Conservation (phyloP, 2,329 filamentous ascomycete species). For the Colletotrichum musae region DNA sequence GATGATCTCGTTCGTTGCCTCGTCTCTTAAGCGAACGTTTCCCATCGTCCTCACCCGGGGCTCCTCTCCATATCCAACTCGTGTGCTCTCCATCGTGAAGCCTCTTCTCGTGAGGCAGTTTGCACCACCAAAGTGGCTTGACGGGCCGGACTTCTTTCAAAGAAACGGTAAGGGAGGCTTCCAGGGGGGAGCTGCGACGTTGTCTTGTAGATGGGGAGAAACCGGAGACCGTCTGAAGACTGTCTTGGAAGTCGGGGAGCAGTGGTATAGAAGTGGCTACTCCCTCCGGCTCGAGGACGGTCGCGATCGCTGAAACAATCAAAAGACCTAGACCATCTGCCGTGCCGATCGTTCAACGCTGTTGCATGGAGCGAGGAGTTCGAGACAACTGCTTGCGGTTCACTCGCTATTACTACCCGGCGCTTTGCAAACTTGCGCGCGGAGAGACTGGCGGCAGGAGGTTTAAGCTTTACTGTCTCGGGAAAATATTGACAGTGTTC, state of each 20-base stretch:
- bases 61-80: conserved; percentile 2
- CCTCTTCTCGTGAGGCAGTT: neutral
- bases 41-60: conserved; percentile 52
- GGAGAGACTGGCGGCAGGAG: conserved; percentile 15
- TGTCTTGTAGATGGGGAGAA: conserved; percentile 17
- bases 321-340: conserved; percentile 20
- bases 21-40: conserved; percentile 58
- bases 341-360: conserved; percentile 31
- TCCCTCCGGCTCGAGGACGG: conserved; percentile 18
- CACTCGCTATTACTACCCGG: conserved; percentile 5
- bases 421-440: neutral
- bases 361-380: conserved; percentile 18
- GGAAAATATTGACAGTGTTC: conserved; percentile 21
- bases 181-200: conserved; percentile 5
- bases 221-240: conserved; percentile 1
- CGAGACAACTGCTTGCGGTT: conserved; percentile 10
- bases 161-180: conserved; percentile 4
- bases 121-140: neutral
- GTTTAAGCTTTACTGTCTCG: conserved; percentile 33
- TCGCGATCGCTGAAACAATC: conserved; percentile 25
- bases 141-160: conserved; percentile 4
- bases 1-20: conserved; percentile 62
- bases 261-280: conserved; percentile 14
- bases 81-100: conserved; percentile 13
- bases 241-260: conserved; percentile 8